Percentiles rank a stretch among this genome's conserved stretches.
Evolutionary conservation across 140 eudicot species (phyloP).

Genomic region (Senecio squalidus): DNA sequence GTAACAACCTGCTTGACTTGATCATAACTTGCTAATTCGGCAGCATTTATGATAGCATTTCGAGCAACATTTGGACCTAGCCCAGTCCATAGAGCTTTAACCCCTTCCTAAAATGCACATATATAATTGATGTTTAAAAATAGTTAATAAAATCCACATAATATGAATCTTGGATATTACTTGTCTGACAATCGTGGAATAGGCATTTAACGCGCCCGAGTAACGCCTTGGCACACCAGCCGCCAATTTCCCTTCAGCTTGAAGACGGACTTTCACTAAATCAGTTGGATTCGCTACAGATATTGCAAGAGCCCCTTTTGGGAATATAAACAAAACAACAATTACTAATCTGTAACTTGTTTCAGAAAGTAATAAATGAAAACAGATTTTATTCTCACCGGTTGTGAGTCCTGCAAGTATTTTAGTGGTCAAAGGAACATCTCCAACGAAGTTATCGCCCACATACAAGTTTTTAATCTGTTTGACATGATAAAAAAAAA

Average conservation of each 20-base stretch:
- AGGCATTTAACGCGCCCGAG: constrained; percentile 86
- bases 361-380: neutral
- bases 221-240: constrained; percentile 90
- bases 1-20: constrained; percentile 79
- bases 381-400: constrained; percentile 35
- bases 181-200: constrained; percentile 73
- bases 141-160: neutral
- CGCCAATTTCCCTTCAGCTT: constrained; percentile 87
- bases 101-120: constrained; percentile 55
- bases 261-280: constrained; percentile 90
- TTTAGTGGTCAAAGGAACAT: constrained; percentile 77
- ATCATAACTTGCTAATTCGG: constrained; percentile 92
- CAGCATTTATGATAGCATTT: constrained; percentile 92
- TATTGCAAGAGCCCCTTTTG: constrained; percentile 73
- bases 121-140: neutral
- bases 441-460: constrained; percentile 77
- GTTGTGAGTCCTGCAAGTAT: constrained; percentile 87
- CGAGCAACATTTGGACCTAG: constrained; percentile 86
- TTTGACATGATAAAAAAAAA: neutral
- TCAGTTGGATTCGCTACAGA: constrained; percentile 85
- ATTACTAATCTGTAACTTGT: neutral
- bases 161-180: constrained; percentile 24
- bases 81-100: constrained; percentile 83
- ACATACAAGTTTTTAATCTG: constrained; percentile 77
- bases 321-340: neutral